Percentiles rank a stretch among this genome's conserved stretches.
phyloP scores from a whole-genome alignment of 345 rosid species.

The Lumnitzera littorea region DNA sequence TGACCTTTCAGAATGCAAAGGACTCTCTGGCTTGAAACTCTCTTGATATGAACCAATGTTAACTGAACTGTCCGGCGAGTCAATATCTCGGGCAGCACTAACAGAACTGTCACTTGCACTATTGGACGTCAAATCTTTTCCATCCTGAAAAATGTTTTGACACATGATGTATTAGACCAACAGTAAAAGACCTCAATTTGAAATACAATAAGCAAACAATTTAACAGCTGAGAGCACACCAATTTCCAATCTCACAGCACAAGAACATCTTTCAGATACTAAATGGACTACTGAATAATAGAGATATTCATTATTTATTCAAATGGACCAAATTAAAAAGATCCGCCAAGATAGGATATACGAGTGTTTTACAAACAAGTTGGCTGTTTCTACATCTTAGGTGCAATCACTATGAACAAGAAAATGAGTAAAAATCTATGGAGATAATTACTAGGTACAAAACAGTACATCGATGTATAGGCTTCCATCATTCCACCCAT shows the following conservation, averaged over 20 bases:
- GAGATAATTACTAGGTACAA: constrained; percentile 2
- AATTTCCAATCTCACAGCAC: too few relatives aligned
- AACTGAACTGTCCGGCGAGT: constrained; percentile 55
- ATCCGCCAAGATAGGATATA: neutral
- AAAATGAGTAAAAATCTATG: neutral
- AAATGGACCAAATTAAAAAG: neutral
- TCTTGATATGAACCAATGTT: constrained; percentile 49
- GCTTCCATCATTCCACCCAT: constrained; percentile 88
- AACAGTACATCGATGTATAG: constrained; percentile 70
- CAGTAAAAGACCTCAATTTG: too few relatives aligned
- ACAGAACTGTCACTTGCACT: constrained; percentile 84
- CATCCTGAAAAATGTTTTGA: constrained; percentile 46
- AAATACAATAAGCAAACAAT: too few relatives aligned
- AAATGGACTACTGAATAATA: neutral
- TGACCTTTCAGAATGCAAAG: constrained; percentile 63
- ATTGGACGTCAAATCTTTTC: constrained; percentile 73
- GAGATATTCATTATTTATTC: neutral
- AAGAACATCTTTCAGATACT: too few relatives aligned
- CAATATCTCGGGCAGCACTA: constrained; percentile 55
- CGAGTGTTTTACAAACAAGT: neutral
- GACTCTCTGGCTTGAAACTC: constrained; percentile 46
- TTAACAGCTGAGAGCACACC: too few relatives aligned
- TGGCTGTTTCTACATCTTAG: neutral
- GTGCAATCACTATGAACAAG: neutral
- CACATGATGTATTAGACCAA: too few relatives aligned